A percentile compares a stretch with the other conserved stretches of the same genome.
phyloP scores from a whole-genome alignment of 345 rosid species.

The Eucalyptus erythrocorys region DNA sequence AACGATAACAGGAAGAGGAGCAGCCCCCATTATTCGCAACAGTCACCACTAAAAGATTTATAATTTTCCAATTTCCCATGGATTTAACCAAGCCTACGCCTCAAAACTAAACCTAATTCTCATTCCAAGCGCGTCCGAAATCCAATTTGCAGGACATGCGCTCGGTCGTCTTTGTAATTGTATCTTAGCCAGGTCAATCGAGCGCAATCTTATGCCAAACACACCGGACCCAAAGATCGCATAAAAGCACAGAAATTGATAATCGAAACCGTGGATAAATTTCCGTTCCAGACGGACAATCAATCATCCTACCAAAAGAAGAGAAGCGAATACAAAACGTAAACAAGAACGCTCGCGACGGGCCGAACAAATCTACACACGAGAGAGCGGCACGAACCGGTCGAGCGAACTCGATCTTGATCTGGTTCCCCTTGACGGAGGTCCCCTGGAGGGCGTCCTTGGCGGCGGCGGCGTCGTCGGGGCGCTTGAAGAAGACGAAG shows the following conservation, averaged over 20 bases:
- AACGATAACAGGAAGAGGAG: background rate
- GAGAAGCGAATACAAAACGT: background rate
- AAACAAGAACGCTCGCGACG: background rate
- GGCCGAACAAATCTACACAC: constrained; percentile 6
- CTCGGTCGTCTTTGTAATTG: background rate
- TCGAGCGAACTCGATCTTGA: constrained; percentile 94
- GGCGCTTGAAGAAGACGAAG: constrained; percentile 64
- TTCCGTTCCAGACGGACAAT: background rate
- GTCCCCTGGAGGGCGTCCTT: constrained; percentile 69
- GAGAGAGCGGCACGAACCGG: constrained; percentile 85
- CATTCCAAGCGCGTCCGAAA: background rate
- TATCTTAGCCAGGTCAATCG: background rate
- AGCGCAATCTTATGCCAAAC: background rate
- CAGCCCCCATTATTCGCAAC: background rate
- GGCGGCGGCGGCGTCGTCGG: constrained; percentile 78
- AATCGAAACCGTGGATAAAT: background rate
- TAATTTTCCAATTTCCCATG: background rate
- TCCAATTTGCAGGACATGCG: background rate
- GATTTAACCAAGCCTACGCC: background rate
- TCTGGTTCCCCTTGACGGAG: constrained; percentile 35
- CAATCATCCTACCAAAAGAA: background rate
- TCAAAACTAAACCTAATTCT: background rate
- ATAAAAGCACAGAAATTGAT: background rate
- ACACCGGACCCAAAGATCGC: background rate
- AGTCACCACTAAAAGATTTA: background rate